Base-by-base conservation (phyloP, 192 early-diverging fungal genomes). In the Ambispora gerdemannii region DNA sequence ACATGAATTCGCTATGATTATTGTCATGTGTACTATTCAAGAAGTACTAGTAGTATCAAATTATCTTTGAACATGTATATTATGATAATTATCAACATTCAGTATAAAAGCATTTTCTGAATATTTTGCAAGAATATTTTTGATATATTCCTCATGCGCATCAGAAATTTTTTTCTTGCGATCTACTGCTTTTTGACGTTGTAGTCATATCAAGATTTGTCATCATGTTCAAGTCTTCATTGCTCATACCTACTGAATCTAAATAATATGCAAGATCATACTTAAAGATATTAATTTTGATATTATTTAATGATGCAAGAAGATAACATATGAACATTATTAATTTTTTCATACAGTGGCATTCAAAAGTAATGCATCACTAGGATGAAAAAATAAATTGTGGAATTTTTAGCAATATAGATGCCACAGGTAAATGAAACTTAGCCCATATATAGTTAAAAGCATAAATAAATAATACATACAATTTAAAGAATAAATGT, bases 41-140 rank as follows among this genome's bases (percentile, higher is more conserved):
- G 60, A 63, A 17, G 33, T 63, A 34, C 3, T 34, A 15, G 31
- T 63, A 63, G 60, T 63, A 32, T 63, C 31, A 2, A 24, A 32
- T 28, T 35, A 24, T 24, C 31, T 27, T 35, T 11, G 33, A 34
- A 63, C 33, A 15, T 63, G 33, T 6, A 63, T 63, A 63, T 34
- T 63, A 38, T 63, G 60, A 63, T 63, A 63, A 24, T 63, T 24
- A n/a, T 63, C 33, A 63, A 63, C 24, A 63, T 63, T 63, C 36
- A 63, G 33, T 15, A 63, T 32, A 36, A 34, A 32, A 11, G 31
- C 33, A 32, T 63, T 63, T 35, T 32, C 31, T 3, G 35, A 63
- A n/a, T n/a, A n/a, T n/a, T n/a, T n/a, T n/a, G n/a, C n/a, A n/a
- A n/a, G n/a, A n/a, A n/a, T n/a, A n/a, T n/a, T n/a, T n/a, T 33